Evolutionary conservation across 108 stramenopile species (phyloP).

Genomic region (Thalassiosira profunda): DNA sequence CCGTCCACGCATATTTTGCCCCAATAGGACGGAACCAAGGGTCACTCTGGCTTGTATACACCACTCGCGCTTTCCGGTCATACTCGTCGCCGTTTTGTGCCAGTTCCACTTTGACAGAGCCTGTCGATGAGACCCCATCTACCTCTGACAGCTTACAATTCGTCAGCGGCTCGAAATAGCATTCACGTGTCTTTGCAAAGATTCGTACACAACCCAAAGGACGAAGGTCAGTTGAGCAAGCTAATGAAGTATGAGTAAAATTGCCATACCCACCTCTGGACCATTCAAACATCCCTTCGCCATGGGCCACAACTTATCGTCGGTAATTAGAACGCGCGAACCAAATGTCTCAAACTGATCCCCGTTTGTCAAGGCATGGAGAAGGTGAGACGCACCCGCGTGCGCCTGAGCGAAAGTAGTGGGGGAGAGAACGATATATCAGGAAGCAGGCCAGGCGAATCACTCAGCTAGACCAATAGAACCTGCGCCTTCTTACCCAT

Average conservation of each 20-base stretch:
- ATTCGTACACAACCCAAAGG: too few relatives aligned
- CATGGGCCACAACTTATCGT: slow-evolving; percentile 41
- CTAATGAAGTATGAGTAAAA: too few relatives aligned
- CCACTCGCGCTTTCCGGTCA: slow-evolving; percentile 20
- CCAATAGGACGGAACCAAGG: slow-evolving; percentile 19
- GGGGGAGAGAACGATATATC: too few relatives aligned
- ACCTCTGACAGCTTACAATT: slow-evolving; percentile 19
- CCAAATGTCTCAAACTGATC: slow-evolving; percentile 16
- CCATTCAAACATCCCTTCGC: slow-evolving; percentile 33
- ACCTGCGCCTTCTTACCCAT: too few relatives aligned
- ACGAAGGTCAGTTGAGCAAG: too few relatives aligned
- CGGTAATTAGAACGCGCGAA: slow-evolving; percentile 24
- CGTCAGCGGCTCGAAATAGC: slow-evolving; percentile 41
- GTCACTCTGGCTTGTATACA: slow-evolving; percentile 22
- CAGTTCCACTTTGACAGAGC: background rate
- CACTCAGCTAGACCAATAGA: too few relatives aligned
- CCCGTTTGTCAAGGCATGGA: slow-evolving; percentile 45
- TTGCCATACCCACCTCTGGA: too few relatives aligned
- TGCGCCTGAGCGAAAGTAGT: too few relatives aligned
- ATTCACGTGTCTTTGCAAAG: slow-evolving; percentile 50
- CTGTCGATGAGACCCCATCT: background rate
- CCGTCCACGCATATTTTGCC: slow-evolving; percentile 25
- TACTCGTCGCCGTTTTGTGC: slow-evolving; percentile 21
- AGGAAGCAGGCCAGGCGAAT: too few relatives aligned
- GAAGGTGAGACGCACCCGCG: slow-evolving; percentile 19